A percentile compares a stretch with the other conserved stretches of the same genome.
Conservation (phyloP, 371 early-diverging fungal genomes). For the Rhizopus sp. region DNA sequence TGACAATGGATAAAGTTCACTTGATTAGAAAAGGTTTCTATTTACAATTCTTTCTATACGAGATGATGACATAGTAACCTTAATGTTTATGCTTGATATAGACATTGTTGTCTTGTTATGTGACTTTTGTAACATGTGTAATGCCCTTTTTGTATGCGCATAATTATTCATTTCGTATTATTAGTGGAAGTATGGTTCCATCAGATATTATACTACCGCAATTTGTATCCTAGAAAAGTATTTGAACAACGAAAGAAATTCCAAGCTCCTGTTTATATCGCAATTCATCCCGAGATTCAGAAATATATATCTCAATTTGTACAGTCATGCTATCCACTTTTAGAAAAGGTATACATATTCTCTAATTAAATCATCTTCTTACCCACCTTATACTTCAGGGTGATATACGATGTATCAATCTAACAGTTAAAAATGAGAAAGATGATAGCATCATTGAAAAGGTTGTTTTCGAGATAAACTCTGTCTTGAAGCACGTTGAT, state of each 20-base stretch:
- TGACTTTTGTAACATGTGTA: conserved; percentile 23
- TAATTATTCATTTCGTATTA: not conserved
- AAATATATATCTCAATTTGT: conserved; percentile 51
- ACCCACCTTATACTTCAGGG: conserved; percentile 29
- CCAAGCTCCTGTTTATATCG: conserved; percentile 50
- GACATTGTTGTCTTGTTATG: conserved; percentile 17
- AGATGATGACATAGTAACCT: not conserved
- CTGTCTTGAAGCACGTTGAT: conserved; percentile 15
- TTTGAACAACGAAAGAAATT: conserved; percentile 55
- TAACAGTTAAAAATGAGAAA: conserved; percentile 32
- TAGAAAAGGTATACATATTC: conserved; percentile 41
- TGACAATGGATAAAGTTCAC: not conserved
- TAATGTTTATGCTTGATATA: not conserved
- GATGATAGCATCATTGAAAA: conserved; percentile 39
- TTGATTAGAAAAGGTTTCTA: conserved; percentile 13
- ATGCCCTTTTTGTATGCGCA: not conserved
- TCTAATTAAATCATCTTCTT: not conserved
- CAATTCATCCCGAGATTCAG: conserved; percentile 48
- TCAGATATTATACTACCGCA: conserved; percentile 53
- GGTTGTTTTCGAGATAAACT: conserved; percentile 55
- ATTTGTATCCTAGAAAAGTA: conserved; percentile 51
- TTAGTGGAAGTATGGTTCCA: conserved; percentile 60
- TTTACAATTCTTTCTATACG: not conserved
- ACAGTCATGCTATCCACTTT: conserved; percentile 38
- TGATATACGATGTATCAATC: conserved; percentile 32